Evolutionary conservation across 139 green algal species (phyloP).

Genomic region (Axilococcus clingmanii): DNA sequence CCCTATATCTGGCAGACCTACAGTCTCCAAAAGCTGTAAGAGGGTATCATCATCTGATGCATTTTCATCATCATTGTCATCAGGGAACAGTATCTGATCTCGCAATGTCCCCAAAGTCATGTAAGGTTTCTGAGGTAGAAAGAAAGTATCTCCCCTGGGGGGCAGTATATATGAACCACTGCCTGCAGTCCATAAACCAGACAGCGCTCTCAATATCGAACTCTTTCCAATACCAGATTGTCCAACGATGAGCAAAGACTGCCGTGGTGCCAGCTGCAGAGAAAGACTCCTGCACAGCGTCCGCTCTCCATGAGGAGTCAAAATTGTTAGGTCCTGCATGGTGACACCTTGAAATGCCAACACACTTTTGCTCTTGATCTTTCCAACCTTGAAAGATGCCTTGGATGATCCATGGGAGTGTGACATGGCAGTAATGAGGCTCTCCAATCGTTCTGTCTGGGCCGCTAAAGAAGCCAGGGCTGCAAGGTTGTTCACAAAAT

Average conservation of each 20-base stretch:
- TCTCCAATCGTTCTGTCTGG: slow-evolving; percentile 56
- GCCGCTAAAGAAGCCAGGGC: slow-evolving; percentile 52
- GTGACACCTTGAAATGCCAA: slow-evolving; percentile 1
- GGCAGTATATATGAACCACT: slow-evolving; percentile 31
- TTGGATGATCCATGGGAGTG: not conserved
- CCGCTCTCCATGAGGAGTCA: slow-evolving; percentile 21
- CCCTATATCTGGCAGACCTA: slow-evolving; percentile 32
- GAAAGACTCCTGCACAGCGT: slow-evolving; percentile 24
- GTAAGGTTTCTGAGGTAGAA: slow-evolving; percentile 88
- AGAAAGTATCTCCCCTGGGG: slow-evolving; percentile 42
- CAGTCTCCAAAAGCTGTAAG: slow-evolving; percentile 41
- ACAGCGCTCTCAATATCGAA: slow-evolving; percentile 47
- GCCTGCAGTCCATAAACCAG: slow-evolving; percentile 35
- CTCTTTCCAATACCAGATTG: slow-evolving; percentile 59
- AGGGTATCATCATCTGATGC: too few species aligned
- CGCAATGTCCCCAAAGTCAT: slow-evolving; percentile 78
- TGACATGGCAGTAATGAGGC: slow-evolving; percentile 21
- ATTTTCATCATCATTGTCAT: slow-evolving; percentile 15
- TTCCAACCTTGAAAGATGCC: not conserved
- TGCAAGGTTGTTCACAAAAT: slow-evolving; percentile 42
- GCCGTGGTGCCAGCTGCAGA: slow-evolving; percentile 24
- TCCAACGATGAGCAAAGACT: slow-evolving; percentile 62
- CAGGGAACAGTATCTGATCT: slow-evolving; percentile 77
- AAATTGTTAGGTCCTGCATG: slow-evolving; percentile 21
- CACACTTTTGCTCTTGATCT: not conserved